Base-by-base conservation (phyloP, 1,284 basidiomycete genomes). In the Crepidotus sp. region DNA sequence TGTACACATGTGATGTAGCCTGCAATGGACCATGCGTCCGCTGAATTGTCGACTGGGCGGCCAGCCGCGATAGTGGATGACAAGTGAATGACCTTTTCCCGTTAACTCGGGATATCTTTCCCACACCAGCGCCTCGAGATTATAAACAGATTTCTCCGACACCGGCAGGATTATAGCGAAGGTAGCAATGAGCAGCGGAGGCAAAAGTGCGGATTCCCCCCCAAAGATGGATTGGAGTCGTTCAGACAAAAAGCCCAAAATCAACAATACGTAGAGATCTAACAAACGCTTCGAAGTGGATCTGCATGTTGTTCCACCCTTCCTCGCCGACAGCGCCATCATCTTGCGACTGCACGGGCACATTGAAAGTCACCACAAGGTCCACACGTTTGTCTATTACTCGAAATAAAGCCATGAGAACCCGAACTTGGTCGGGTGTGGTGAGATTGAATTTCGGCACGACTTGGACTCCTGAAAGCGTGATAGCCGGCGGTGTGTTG, bases 321-420 rank as follows among this genome's bases (percentile, higher is more conserved):
- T 68, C 60, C 48, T 63, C 61, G 22, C 57, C 63, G 22, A 72
- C 63, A 31, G 63, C 66, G 3, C 62, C 69, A 19, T 68, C 68
- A 41, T 74, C 73, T 13, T 61, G 61, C 13, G 73, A 62, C 29
- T 56, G 57, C 29, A 71, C 60, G 13, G 88, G 88, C 18, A 88
- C 71, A 61, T 93, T 96, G 59, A 83, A 83, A 15, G 83, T 82
- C 52, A 88, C 70, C 27, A 94, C 83, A 15, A 95, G 60, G 60
- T 96, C 93, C 6, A 82, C 74, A 21, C 66, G 67, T 60, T 83
- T 88, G 40, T 64, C 60, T 54, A 72, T 61, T n/a, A 92, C 66
- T 19, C 92, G 77, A 64, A 81, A 94, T 7, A 97, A 67, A 7
- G 81, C 88, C 57, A 95, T 68, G 14, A 79, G 70, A 49, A 95